Evolutionary conservation across 148 eudicot genomes (phyloP).

Genomic region (Camellia granthamiana): DNA sequence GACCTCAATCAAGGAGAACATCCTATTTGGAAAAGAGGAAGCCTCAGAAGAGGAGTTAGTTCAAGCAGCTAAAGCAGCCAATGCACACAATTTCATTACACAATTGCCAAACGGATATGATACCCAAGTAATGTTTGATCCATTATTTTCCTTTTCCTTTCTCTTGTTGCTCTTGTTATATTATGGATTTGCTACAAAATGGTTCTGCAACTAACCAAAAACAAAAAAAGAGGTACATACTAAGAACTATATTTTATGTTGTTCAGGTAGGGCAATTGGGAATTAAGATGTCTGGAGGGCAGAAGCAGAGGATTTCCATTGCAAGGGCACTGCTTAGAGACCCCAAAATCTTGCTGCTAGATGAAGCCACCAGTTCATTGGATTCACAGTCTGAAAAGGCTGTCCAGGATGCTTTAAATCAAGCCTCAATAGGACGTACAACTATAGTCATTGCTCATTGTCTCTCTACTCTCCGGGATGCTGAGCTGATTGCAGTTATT

Average conservation of each 20-base stretch:
- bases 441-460: slow-evolving; percentile 21
- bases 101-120: slow-evolving; percentile 22
- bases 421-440: slow-evolving; percentile 25
- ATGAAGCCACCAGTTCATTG: slow-evolving; percentile 28
- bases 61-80: slow-evolving; percentile 18
- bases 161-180: no score
- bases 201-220: not conserved
- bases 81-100: slow-evolving; percentile 27
- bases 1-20: slow-evolving; percentile 25
- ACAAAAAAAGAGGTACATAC: not conserved
- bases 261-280: slow-evolving; percentile 27
- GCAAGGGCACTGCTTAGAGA: slow-evolving; percentile 23
- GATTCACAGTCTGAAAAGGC: slow-evolving; percentile 23
- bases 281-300: slow-evolving; percentile 23
- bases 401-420: slow-evolving; percentile 21
- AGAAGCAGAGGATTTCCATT: slow-evolving; percentile 27
- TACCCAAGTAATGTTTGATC: slow-evolving; percentile 9
- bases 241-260: not conserved
- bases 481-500: slow-evolving; percentile 21
- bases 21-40: slow-evolving; percentile 19
- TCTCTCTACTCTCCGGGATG: slow-evolving; percentile 17
- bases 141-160: no score
- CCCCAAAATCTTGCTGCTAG: slow-evolving; percentile 22
- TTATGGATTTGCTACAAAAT: no score
- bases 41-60: slow-evolving; percentile 16